Conservation (phyloP, 306 rosid species). For the Vigna reflexopilosa region DNA sequence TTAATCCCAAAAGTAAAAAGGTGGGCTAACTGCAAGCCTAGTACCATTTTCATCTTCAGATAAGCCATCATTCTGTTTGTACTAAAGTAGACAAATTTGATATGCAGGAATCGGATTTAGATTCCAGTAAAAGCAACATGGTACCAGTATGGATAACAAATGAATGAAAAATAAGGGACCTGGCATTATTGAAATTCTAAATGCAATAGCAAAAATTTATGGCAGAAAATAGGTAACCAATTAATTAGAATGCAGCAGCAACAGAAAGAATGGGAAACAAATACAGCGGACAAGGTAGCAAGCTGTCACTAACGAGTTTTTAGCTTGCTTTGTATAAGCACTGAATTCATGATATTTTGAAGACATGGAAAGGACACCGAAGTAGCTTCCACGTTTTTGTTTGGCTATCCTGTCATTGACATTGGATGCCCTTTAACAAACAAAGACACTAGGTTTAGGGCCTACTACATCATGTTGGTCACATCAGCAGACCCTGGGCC, state of each 20-base stretch:
- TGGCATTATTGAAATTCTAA: slow-evolving; percentile 27
- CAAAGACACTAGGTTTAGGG: slow-evolving; percentile 27
- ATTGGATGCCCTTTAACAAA: slow-evolving; percentile 35
- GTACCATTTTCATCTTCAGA: slow-evolving; percentile 16
- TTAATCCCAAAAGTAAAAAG: slow-evolving; percentile 12
- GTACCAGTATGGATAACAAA: slow-evolving; percentile 14
- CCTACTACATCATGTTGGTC: slow-evolving; percentile 42
- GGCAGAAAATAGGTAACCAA: slow-evolving; percentile 16
- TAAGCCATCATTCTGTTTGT: slow-evolving; percentile 34
- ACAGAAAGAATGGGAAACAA: slow-evolving; percentile 33
- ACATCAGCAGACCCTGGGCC: slow-evolving; percentile 26
- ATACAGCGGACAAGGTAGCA: slow-evolving; percentile 33
- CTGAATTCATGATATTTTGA: slow-evolving; percentile 37
- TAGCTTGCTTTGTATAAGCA: slow-evolving; percentile 31
- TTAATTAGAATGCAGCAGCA: slow-evolving; percentile 31
- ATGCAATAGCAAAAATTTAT: slow-evolving; percentile 31
- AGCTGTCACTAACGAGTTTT: slow-evolving; percentile 27
- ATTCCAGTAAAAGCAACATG: slow-evolving; percentile 24
- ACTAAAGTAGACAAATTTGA: slow-evolving; percentile 22
- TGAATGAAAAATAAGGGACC: not conserved
- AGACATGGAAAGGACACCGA: slow-evolving; percentile 37
- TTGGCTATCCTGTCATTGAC: slow-evolving; percentile 34
- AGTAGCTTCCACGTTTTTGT: slow-evolving; percentile 34
- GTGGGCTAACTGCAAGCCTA: slow-evolving; percentile 11
- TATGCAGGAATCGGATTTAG: slow-evolving; percentile 1